Base-by-base conservation (phyloP, 2,329 filamentous ascomycete genomes). In the Colletotrichum orchidophilum region DNA sequence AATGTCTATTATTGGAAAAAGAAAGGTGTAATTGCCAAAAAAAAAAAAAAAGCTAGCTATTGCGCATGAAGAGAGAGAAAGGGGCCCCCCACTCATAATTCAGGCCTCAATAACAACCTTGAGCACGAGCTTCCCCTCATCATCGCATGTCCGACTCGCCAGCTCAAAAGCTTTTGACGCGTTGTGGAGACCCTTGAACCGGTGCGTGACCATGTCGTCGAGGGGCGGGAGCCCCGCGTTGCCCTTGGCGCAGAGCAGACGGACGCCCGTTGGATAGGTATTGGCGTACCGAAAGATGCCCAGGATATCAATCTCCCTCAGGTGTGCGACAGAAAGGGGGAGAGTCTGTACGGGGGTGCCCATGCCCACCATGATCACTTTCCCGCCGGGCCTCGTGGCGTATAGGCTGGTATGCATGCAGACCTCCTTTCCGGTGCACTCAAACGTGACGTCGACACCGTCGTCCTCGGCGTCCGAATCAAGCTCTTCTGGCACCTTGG, bases 281-380 rank as follows among this genome's bases (percentile, higher is more conserved):
- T 94, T 93, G 24, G 91, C 91, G 75, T 95, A 95, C 58, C 93
- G 87, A 82, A 95, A 53, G 33, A 94, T 90, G 39, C 92, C 92
- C n/a, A 94, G 82, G 35, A 95, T 91, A 77, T 95, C 93, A 53
- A 95, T 90, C 81, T 95, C 93, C 46, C 92, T 88, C 31, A 94
- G 83, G 49, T 93, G 91, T 3, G 92, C 92, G 5, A 91, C 91
- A 8, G 90, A 93, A 55, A 95, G 83, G 1, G 92, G 92, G 1
- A 95, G 85, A 0, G 92, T 94, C 79, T 94, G 92, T 63, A 94
- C 88, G 0, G 93, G 92, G 5, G 89, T 93, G 46, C 93, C 93
- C 93, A 95, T 95, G 63, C 93, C 93, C 27, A 95, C 92, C 79
- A 95, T 90, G 79, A 95, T 87, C 59, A 94, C 85, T 75, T 91